Base-by-base conservation (phyloP, 1,284 basidiomycete genomes). In the Sporisorium iseilematis-ciliati region DNA sequence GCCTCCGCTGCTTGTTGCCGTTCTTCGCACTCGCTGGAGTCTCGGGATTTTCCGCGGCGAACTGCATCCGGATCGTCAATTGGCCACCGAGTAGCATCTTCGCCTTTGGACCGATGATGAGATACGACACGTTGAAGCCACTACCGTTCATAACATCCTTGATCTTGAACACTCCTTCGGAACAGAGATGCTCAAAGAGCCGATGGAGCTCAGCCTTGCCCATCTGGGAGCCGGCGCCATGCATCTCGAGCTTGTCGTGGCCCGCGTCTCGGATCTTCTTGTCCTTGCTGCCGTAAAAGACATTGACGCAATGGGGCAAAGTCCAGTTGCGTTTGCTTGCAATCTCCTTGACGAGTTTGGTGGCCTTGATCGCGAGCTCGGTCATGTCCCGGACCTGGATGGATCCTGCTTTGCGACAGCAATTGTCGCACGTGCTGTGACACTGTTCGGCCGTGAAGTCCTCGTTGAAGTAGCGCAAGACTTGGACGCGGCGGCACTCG, bases 401-500 rank as follows among this genome's bases (percentile, higher is more conserved):
- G 8, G 51, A 46, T 2, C 65, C 75, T 3, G 58, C 45, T 41
- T 61, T 55, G 5, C 73, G 64, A 31, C 71, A 84, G 83, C 93
- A 95, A 75, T 92, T 94, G 85, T 94, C 91, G 82, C 93, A 95
- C 11, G 88, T 87, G 57, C 88, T 87, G 31, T 87, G 85, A 82
- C 94, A 96, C 31, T 88, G 70, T 11, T 82, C 85, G 33, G 87
- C 81, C 61, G 89, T 88, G 79, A 93, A 91, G 42, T 65, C 88
- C 83, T 94, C 92, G 67, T 79, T 81, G 78, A 90, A 90, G 83
- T 93, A 92, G 41, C 88, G 89, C 46, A 99, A 89, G 20, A 99
- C 88, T 80, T 94, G 92, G 3, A 89, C 88, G 1, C 97, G 91
- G 10, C 97, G 91, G 82, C 96, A 99, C 77, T 94, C 92, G 40